phyloP scores from a whole-genome alignment of 208 protist genomes.

The Leishmania guyanensis region DNA sequence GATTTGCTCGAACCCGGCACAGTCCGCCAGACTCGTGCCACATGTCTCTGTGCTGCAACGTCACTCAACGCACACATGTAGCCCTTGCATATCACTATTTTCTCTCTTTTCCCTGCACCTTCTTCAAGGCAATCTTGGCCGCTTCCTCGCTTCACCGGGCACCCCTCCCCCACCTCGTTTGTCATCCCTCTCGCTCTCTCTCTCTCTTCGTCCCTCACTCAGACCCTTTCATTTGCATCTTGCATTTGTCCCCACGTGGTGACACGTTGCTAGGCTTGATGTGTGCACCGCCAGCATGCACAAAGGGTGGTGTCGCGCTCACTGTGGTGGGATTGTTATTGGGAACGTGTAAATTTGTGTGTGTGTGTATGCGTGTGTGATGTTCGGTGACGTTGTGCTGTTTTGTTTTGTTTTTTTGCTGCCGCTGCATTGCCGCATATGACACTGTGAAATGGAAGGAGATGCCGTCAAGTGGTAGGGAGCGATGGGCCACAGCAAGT shows the following conservation, averaged over 20 bases:
- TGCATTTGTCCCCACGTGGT: not conserved
- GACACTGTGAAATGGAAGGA: not conserved
- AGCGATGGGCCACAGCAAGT: not conserved
- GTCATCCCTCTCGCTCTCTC: slow-evolving; percentile 6
- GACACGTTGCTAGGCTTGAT: not conserved
- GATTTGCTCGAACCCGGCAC: not conserved
- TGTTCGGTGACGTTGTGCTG: not conserved
- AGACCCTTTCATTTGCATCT: not conserved
- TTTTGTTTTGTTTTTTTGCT: no score
- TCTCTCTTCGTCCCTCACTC: not conserved
- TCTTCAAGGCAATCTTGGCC: not conserved
- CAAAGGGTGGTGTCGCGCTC: not conserved
- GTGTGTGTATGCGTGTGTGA: not conserved
- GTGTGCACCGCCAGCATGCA: not conserved
- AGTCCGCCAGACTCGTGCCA: not conserved
- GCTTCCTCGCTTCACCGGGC: not conserved
- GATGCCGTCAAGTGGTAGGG: not conserved
- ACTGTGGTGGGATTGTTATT: not conserved
- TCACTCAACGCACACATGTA: not conserved
- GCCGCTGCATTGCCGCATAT: not conserved
- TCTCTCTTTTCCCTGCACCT: not conserved
- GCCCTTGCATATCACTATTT: not conserved
- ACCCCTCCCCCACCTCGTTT: not conserved
- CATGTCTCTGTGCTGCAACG: not conserved
- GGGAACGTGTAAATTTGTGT: not conserved